Base-by-base conservation (phyloP, 2,329 filamentous ascomycete genomes). In the Pestalotiopsis sp. region DNA sequence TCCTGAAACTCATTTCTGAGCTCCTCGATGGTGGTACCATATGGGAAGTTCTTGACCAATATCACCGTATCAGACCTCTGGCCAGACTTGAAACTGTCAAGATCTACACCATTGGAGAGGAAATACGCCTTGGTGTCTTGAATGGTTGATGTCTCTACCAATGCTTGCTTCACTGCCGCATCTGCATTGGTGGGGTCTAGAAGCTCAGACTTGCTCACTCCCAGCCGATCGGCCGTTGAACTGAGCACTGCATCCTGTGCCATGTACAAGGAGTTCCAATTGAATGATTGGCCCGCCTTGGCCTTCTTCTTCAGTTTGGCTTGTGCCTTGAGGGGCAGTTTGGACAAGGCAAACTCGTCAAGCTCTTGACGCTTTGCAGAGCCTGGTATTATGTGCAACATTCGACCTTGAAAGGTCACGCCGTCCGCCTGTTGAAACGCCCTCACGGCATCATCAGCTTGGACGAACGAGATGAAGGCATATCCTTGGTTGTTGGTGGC, bases 191-290 rank as follows among this genome's bases (percentile, higher is more conserved):
- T 97, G n/a, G 95, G 96, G 81, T 99, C 95, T 61, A 99, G 86
- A 68, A 99, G 83, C 75, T 97, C 94, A 12, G 94, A 91, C 84
- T 99, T 99, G 67, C 92, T 92, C 68, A 99, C 89, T 61, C 95
- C 95, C 68, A 99, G 86, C 67, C 95, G 92, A 77, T 91, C 90
- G 62, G 96, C 94, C 70, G 97, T 90, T 5, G 95, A 97, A 63
- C 93, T 90, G 81, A 98, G 95, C 66, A 99, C 94, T 65, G 96
- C 94, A 83, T 99, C 95, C 82, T 94, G 92, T 81, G 92, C 98
- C 93, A 99, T 97, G 81, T 96, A 99, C n/a, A 99, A 85, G n/a
- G 95, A 95, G 84, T 99, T 99, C 96, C 96, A 99, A 79, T 95
- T 97, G 83, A 98, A 98, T 1, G 89, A 90, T 63, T 88, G 90